A percentile compares a stretch with the other conserved stretches of the same genome.
Conservation (phyloP, 2,329 filamentous ascomycete genomes). For the Stylonectria norvegica region DNA sequence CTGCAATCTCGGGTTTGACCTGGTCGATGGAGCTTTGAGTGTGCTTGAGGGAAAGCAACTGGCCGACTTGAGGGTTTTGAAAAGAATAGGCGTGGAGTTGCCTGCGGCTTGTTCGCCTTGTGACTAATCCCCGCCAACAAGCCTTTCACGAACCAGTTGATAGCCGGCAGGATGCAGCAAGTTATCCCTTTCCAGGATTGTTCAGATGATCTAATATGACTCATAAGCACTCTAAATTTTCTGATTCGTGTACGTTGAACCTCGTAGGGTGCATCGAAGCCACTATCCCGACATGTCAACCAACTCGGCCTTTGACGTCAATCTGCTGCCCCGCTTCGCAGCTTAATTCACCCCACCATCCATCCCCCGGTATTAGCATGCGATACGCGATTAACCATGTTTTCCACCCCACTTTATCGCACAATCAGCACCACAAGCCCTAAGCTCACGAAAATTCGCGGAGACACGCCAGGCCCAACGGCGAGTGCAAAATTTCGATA, state of each 20-base stretch:
- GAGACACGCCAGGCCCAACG: slow-evolving; percentile 26
- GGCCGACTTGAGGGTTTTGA: too few species aligned
- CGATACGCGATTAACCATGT: slow-evolving; percentile 26
- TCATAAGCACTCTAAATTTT: slow-evolving; percentile 16
- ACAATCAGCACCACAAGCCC: slow-evolving; percentile 37
- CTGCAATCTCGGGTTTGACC: too few species aligned
- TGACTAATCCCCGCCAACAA: slow-evolving; percentile 23
- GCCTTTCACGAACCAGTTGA: slow-evolving; percentile 7
- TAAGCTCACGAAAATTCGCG: slow-evolving; percentile 38
- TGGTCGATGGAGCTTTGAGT: too few species aligned
- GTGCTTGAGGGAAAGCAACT: too few species aligned
- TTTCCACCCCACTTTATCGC: slow-evolving; percentile 18
- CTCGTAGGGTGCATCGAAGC: slow-evolving; percentile 5
- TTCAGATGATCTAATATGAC: slow-evolving; percentile 26
- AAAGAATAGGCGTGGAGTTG: slow-evolving; percentile 13
- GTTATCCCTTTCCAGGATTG: slow-evolving; percentile 10
- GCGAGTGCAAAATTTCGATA: slow-evolving; percentile 36
- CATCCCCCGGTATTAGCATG: slow-evolving; percentile 25
- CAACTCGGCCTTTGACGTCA: slow-evolving; percentile 6
- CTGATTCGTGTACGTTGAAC: too few species aligned
- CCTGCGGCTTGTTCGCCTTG: slow-evolving; percentile 15
- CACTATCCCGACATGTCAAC: slow-evolving; percentile 7
- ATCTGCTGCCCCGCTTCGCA: slow-evolving; percentile 26
- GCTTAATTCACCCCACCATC: slow-evolving; percentile 18
- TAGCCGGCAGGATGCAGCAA: slow-evolving; percentile 17